Evolutionary conservation across 2,329 filamentous ascomycete genomes (phyloP), one percentile per base, ranked within the genome.

Genomic region (Pseudopyricularia javanii): DNA sequence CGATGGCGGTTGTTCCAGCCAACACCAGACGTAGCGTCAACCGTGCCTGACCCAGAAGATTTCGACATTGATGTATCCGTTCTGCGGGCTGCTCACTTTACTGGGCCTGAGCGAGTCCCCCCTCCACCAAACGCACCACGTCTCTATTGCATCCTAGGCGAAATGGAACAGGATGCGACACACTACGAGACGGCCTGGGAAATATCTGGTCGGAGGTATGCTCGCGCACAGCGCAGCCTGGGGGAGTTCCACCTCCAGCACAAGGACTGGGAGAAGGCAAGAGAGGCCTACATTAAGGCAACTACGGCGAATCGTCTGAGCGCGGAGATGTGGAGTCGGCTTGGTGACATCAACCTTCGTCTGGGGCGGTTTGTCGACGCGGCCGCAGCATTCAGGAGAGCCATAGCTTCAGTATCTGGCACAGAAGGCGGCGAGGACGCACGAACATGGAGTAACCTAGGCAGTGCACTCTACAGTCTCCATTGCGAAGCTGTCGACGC

Each of bases 401-500:
- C 86, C 8, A 91, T 98, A 11, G 83, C 87, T 59, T 68, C 71
- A 7, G 71, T 75, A 0, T 74, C 71, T 32, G 74, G 75, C 32
- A 66, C 66, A 1, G 77, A 88, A 11, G 93, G 95, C 49, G 91
- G 94, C 26, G 83, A 85, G 51, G 91, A 96, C 63, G 91, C 91
- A 0, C 83, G 95, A 62, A 89, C 88, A 0, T 98, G 93, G 89
- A 94, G 87, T 61, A 98, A 98, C 63, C 76, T 98, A 22, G 93
- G 91, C 0, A 90, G 86, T 2, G 85, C 91, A 0, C 76, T 97
- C 1, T 79, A 88, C 58, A 85, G 82, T 55, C 71, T 86, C 56
- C 90, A 79, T 66, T 75, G 71, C 45, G 77, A 81, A 60, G 66
- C 73, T 0, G 58, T 73, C 4, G 68, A 74, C 3, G 68, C 70